phyloP scores from a whole-genome alignment of 2,329 filamentous ascomycete species.

The Aspergillus sojae region DNA sequence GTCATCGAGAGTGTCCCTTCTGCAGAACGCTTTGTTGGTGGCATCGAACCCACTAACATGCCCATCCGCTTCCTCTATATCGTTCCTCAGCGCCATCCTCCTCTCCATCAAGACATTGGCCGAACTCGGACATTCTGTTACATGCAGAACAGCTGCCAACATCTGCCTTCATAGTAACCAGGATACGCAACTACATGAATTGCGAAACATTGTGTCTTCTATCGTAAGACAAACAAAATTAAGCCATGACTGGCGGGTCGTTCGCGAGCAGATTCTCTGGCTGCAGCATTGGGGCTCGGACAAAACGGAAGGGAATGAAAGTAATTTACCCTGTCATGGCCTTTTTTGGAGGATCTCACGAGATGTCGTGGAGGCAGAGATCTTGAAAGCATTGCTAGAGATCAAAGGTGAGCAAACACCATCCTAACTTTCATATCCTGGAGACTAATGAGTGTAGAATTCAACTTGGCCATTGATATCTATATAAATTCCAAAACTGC shows the following conservation, averaged over 20 bases:
- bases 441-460: conserved; percentile 36
- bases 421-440: background rate
- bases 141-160: conserved; percentile 45
- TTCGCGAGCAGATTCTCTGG: conserved; percentile 59
- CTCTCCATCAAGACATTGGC: conserved; percentile 44
- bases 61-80: conserved; percentile 41
- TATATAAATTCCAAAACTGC: conserved; percentile 40
- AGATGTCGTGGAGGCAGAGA: conserved; percentile 57
- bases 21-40: conserved; percentile 45
- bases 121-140: conserved; percentile 41
- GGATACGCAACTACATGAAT: conserved; percentile 55
- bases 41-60: conserved; percentile 45
- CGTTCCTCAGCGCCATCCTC: conserved; percentile 45
- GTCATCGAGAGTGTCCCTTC: conserved; percentile 43
- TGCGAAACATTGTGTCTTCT: conserved; percentile 56
- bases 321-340: conserved; percentile 42
- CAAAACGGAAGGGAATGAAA: conserved; percentile 15
- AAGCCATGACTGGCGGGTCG: conserved; percentile 51
- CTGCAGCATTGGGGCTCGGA: conserved; percentile 60
- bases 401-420: conserved; percentile 40
- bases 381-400: conserved; percentile 58
- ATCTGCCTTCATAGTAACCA: conserved; percentile 57
- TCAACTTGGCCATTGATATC: conserved; percentile 44
- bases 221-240: conserved; percentile 48
- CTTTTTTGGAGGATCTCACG: conserved; percentile 54